phyloP scores from a whole-genome alignment of 257 asterid genomes.

The Salvia rosmarinus region DNA sequence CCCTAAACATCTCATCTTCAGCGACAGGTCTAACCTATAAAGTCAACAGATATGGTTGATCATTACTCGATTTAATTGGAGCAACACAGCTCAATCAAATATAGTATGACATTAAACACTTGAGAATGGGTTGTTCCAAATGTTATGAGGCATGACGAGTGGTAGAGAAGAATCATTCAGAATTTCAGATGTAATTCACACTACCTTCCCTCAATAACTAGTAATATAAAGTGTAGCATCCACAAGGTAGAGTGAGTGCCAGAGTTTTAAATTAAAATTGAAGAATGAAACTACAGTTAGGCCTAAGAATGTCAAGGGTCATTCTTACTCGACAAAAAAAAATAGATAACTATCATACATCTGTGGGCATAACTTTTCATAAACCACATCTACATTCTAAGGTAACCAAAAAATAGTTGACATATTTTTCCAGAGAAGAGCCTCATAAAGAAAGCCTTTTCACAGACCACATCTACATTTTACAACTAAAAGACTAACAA shows the following conservation, averaged over 20 bases:
- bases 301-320: neutral
- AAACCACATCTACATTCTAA: neutral
- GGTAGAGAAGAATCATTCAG: neutral
- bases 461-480: neutral
- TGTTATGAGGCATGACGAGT: neutral
- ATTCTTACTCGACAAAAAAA: neutral
- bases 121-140: too few species aligned
- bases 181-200: too few species aligned
- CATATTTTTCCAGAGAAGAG: too few species aligned
- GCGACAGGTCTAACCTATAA: conserved; percentile 92
- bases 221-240: too few species aligned
- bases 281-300: neutral
- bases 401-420: too few species aligned
- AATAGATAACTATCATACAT: neutral
- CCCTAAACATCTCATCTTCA: conserved; percentile 98
- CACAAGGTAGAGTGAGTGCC: too few species aligned
- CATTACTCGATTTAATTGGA: conserved; percentile 13
- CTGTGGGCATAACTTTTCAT: neutral
- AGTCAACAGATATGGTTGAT: conserved; percentile 21
- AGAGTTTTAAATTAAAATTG: neutral
- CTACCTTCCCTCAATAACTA: too few species aligned
- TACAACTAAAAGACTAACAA: neutral
- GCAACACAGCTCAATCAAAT: conserved; percentile 1
- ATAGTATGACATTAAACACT: conserved; percentile 21
- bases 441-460: neutral